Evolutionary conservation across 768 basidiomycete genomes (phyloP), one percentile per base, ranked within the genome.

Genomic region (Boletus rubropictus): DNA sequence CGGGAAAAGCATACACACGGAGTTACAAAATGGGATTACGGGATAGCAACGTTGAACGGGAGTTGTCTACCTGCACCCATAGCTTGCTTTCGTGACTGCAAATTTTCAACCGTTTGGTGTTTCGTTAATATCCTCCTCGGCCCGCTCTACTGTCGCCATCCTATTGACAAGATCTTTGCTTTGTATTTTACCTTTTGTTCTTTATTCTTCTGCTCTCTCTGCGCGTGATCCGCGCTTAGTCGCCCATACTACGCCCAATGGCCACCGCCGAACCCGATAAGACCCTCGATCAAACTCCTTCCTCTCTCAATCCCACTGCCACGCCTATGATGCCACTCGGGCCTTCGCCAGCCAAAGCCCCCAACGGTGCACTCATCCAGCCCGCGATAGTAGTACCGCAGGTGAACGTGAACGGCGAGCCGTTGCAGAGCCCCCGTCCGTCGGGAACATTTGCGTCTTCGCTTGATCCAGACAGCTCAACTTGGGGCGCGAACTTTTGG

Each of bases 401-500:
- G 29, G 67, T 67, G 17, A 67, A 67, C 46, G 63, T 67, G 27
- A 67, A 67, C 35, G 65, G 65, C 18, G 63, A 68, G 21, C 65
- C 65, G 5, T 17, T 67, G 10, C 53, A 50, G 33, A 69, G 61
- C 44, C 65, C 61, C 38, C 61, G 65, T 28, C 67, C 61, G 7
- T 65, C 67, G n/a, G 61, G 50, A 24, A 55, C 52, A 3, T 57
- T 59, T n/a, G 12, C 24, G 3, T 18, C 38, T 2, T 42, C 54
- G 0, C 43, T 53, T 24, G 67, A 67, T 50, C 49, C 57, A 4
- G 65, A 68, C 25, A 77, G 76, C 54, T 67, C 77, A 51, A 77
- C 76, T 24, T 93, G 90, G 90, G 90, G 89, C 5, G 80, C 86
- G 22, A 84, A 91, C 64, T 95, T 96, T 63, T 96, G 93, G 93